Base-by-base conservation (phyloP, 352 stramenopile species). In the Phytophthora podocarpi region DNA sequence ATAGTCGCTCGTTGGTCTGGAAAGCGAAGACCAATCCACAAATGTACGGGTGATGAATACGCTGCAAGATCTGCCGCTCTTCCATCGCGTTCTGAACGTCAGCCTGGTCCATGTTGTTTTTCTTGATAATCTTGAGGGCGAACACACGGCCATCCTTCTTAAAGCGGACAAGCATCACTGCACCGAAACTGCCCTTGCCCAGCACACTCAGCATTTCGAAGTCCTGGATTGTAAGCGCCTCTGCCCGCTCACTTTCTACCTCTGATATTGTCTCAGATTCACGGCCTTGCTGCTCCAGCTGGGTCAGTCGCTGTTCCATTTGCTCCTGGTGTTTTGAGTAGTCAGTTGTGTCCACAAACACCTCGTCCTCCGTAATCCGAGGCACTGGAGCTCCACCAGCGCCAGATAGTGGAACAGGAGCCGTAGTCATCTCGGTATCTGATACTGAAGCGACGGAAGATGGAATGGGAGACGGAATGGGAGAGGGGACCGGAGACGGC, bases 191-290 rank as follows among this genome's bases (percentile, higher is more conserved):
- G 8, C 87, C 87, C 52, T 93, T 93, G 18, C 87, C 87, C 1
- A 96, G 57, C 20, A 96, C 87, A 53, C 85, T 93, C 10, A 96
- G 70, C 87, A 96, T 96, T 53, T 96, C 87, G n/a, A 96, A 96
- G 58, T 96, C 85, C 40, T 96, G 85, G 50, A 96, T 96, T 31
- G 85, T 94, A 35, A 95, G 70, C 2, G 73, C 70, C 52, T 96
- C 84, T 24, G 49, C 32, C 12, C 36, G 59, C 37, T 59, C 59
- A 56, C 35, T 62, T 37, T 66, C 34, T 39, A 28, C 30, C 27
- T 61, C 54, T 3, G 52, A 30, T 8, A 51, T 23, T 24, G 48
- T 36, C 16, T 67, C 58, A 4, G 35, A 52, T 13, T 36, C 30
- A 50, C 13, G 47, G 9, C 24, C 43, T 42, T 64, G 37, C 12